Evolutionary conservation across 139 green algal genomes (phyloP), one percentile per base, ranked within the genome.

Genomic region (Chlorella vulgaris): DNA sequence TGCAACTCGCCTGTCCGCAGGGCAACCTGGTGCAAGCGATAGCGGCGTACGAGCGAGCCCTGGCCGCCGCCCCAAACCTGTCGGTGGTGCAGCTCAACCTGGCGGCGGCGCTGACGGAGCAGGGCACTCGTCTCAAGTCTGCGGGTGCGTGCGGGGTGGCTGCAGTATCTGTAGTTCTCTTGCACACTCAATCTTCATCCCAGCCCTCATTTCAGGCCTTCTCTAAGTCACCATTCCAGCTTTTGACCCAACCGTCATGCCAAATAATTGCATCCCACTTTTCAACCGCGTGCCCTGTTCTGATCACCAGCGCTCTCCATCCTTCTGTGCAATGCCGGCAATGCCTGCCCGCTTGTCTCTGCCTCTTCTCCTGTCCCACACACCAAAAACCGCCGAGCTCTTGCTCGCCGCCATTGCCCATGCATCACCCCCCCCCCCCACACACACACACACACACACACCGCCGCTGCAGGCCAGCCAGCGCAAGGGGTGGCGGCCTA

Each of bases 41-140:
- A 21, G 80, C 85, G 35, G 85, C 86, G 2, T 98, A 98, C 62
- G 89, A 98, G 81, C 76, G 67, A 15, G 96, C 96, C 15, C 84
- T 98, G 39, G 68, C 50, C 10, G 81, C 82, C 4, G 84, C 88
- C 0, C 90, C 92, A n/a, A 91, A 93, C 83, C 39, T 84, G 21
- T 63, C 80, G 28, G 78, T 90, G 24, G 86, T 91, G 4, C 75
- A 75, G 21, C 83, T 81, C 70, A 98, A 98, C 81, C 85, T 99
- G 26, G 92, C 96, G 10, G 92, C 94, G n/a, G 94, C 93, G 2
- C 87, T 97, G 21, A 96, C 90, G 0, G 91, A 98, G 77, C 78
- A 94, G 42, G 96, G 89, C 73, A 96, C 89, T 0, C 69, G 81
- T 15, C 39, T 91, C 24, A 96, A 95, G 84, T 66, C 86, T 40